Evolutionary conservation across 371 early-diverging fungal species (phyloP), one percentile per base, ranked within the genome.

Genomic region (Circinella minor): DNA sequence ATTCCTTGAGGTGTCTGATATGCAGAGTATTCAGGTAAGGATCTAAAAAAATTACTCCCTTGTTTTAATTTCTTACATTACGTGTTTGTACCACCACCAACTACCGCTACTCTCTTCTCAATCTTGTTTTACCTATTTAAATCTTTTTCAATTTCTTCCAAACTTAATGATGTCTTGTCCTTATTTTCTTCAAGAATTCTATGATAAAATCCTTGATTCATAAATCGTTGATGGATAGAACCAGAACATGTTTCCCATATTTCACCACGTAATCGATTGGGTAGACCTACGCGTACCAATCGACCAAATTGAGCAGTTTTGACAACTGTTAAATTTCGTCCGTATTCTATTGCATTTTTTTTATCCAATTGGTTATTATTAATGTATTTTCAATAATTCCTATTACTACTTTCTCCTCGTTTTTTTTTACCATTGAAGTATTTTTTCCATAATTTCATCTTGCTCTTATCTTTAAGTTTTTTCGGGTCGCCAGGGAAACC

Each of bases 61-160:
- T 27, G 27, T 27, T 27, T 27, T 27, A 27, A 27, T 27, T 27
- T 27, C 27, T 27, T 27, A 27, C 27, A 27, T 27, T 27, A 27
- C 27, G 27, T 27, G 27, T 27, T 27, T 27, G 27, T 27, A 27
- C 27, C 27, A 27, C 1, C 27, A 27, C 27, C 27, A 27, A 27
- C 27, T 27, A 27, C 27, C 27, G 0, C 27, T 27, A 27, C 27
- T 27, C 0, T 27, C 27, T 27, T 38, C n/a, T 34, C 27, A 66
- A 39, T 39, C n/a, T 11, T 13, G 20, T 8, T 43, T 63, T 77
- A 92, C 88, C 98, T 87, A 69, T 95, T 96, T 65, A 99, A 76
- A 74, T 99, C 99, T 82, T 99, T 99, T 78, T 99, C 99, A 61
- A 99, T 99, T 78, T 98, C 99, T 65, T 98, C 99, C 1, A 90